Base-by-base conservation (phyloP, 495 filamentous ascomycete species). In the Cercophora newfieldiana region DNA sequence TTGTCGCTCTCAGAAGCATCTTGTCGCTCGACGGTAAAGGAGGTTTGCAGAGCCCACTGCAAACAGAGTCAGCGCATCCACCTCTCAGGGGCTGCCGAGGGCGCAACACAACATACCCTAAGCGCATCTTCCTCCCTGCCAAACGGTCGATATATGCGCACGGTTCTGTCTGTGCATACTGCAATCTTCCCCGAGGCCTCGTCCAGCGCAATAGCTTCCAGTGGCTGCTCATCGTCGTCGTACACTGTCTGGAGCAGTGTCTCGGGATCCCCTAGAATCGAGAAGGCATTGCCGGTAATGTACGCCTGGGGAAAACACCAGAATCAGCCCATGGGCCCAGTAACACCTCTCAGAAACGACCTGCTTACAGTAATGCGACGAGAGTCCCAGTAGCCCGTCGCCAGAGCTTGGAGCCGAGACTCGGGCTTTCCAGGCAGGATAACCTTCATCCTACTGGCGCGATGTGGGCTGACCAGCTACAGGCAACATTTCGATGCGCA, bases 351-450 rank as follows among this genome's bases (percentile, higher is more conserved):
- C 8, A 56, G 51, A 16, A 51, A 29, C 1, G 16, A 31, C 6
- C 4, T 14, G 60, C 71, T 51, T 80, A 97, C 94, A 75, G 95
- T 89, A 67, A 97, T 82, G 63, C 91, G 90, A 69, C 86, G 83
- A 67, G 85, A 86, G 71, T 91, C 84, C 94, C 94, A 98, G 77
- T 85, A 86, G 74, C 89, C 92, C 53, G 91, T 92, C 72, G 86
- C 89, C 82, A 97, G 83, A 80, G 93, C 92, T 85, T 96, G 92
- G 74, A 94, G 91, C 81, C 88, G 91, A 72, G 92, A 85, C 86
- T 89, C 88, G 76, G 94, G 94, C 85, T 88, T 88, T 77, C 94
- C 94, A 72, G 94, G 94, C 76, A 97, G 88, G 82, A 97, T 86
- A 74, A 88, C 87, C 86, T 89, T 80, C 84, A 87, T 87, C 71